Evolutionary conservation across 257 asterid species (phyloP).

Genomic region (Gentiana macrophylla): DNA sequence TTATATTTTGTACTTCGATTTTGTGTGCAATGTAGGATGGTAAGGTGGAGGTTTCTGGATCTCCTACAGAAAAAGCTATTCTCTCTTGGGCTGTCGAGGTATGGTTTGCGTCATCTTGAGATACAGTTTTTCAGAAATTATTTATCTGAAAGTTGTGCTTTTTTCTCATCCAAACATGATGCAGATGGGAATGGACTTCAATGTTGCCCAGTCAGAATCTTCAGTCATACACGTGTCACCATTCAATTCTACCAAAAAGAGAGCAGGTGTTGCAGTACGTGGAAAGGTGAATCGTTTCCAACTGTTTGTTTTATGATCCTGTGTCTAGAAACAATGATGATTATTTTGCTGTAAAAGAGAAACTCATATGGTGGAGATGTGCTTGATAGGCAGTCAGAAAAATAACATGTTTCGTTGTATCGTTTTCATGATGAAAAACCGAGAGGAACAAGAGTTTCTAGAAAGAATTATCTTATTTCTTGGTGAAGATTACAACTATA

Average conservation of each 20-base stretch:
- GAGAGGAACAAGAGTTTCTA: too few relatives aligned
- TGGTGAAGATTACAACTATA: too few relatives aligned
- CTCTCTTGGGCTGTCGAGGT: conserved; percentile 96
- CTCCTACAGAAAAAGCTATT: conserved; percentile 94
- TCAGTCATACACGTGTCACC: conserved; percentile 82
- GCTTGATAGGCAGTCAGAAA: too few relatives aligned
- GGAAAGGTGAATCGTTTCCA: conserved; percentile 39
- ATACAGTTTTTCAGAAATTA: not conserved
- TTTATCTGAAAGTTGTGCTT: conserved; percentile 10
- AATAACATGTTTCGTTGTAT: too few relatives aligned
- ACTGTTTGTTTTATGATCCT: too few relatives aligned
- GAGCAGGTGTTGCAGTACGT: conserved; percentile 85
- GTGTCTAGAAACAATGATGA: too few relatives aligned
- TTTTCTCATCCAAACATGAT: conserved; percentile 10
- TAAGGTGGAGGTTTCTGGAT: conserved; percentile 69
- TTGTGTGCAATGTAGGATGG: conserved; percentile 43
- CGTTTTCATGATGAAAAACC: too few relatives aligned
- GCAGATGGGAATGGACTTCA: conserved; percentile 91
- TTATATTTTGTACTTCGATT: conserved; percentile 4
- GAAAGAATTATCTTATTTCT: too few relatives aligned
- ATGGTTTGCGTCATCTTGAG: conserved; percentile 4
- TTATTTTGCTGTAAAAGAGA: too few relatives aligned
- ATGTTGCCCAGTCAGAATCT: conserved; percentile 62
- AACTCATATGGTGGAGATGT: too few relatives aligned
- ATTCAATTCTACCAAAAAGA: conserved; percentile 85